Conservation (phyloP, 345 rosid species). For the Heritiera littoralis region DNA sequence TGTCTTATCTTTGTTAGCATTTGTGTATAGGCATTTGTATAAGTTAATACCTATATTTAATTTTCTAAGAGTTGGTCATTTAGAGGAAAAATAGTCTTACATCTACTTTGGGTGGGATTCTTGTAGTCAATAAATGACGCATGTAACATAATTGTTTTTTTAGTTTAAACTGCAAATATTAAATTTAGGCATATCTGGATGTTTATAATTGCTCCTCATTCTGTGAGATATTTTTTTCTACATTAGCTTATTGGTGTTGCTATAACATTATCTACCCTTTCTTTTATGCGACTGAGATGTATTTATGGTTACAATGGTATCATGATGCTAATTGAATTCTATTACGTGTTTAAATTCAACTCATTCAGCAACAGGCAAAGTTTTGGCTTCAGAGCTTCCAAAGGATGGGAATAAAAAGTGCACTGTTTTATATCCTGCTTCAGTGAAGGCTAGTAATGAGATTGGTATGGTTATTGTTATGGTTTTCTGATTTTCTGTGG, state of each 20-base stretch:
- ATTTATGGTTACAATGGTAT: neutral
- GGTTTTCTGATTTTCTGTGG: conserved; percentile 4
- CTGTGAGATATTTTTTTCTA: conserved; percentile 5
- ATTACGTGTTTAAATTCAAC: neutral
- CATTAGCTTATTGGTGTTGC: neutral
- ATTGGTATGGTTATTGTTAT: conserved; percentile 56
- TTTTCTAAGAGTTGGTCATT: neutral
- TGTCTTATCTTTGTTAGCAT: neutral
- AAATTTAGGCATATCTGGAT: neutral
- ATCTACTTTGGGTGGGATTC: conserved; percentile 1
- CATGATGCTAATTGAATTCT: conserved; percentile 4
- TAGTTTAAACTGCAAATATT: neutral
- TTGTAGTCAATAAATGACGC: neutral
- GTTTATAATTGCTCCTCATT: neutral
- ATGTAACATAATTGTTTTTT: neutral
- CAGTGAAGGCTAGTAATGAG: conserved; percentile 83
- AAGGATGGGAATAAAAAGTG: conserved; percentile 52
- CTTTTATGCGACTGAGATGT: conserved; percentile 1
- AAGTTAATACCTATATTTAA: neutral
- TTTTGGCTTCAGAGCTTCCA: conserved; percentile 96
- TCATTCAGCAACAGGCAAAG: conserved; percentile 81
- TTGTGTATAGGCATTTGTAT: neutral
- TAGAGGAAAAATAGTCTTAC: neutral
- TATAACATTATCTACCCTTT: neutral
- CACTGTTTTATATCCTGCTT: conserved; percentile 93